Percentiles rank a stretch among this genome's conserved stretches.
Conservation (phyloP, 768 basidiomycete genomes). For the Hypholoma sublateritium region DNA sequence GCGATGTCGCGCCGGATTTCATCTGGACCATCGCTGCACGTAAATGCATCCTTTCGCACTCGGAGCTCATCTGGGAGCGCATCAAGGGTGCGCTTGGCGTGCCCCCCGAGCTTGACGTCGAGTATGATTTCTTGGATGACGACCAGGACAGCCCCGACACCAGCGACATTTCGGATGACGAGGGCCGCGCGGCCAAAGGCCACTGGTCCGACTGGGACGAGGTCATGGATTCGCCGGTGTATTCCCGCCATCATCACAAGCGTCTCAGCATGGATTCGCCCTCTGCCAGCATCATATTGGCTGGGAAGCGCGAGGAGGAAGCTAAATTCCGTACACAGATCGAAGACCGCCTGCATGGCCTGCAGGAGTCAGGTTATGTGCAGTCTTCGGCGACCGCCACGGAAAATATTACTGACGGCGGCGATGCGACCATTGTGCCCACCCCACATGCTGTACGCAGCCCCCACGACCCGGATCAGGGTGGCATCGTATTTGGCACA, state of each 20-base stretch:
- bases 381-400: constrained; percentile 6
- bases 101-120: constrained; percentile 78
- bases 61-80: constrained; percentile 90
- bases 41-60: constrained; percentile 72
- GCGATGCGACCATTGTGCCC: constrained; percentile 15
- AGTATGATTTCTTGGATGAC: constrained; percentile 38
- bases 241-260: constrained; percentile 18
- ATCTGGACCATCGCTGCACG: constrained; percentile 74
- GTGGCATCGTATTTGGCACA: constrained; percentile 14
- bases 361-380: constrained; percentile 11
- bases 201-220: constrained; percentile 45
- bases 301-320: constrained; percentile 13
- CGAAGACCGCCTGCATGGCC: constrained; percentile 18
- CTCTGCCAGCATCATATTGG: constrained; percentile 14
- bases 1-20: constrained; percentile 64
- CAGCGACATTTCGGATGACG: constrained; percentile 42
- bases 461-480: constrained; percentile 11
- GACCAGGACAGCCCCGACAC: constrained; percentile 30
- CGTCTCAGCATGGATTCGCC: constrained; percentile 24
- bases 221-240: constrained; percentile 42
- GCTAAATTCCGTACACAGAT: constrained; percentile 19
- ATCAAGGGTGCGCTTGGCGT: constrained; percentile 86
- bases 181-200: constrained; percentile 31
- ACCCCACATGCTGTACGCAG: constrained; percentile 19
- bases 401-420: constrained; percentile 1